Percentiles rank a stretch among this genome's conserved stretches.
These are phyloP conservation scores for Cutaneotrichosporon spelunceum DNA, from an alignment of 1,284 basidiomycete genomes.

Conservation along the genomic window DNA sequence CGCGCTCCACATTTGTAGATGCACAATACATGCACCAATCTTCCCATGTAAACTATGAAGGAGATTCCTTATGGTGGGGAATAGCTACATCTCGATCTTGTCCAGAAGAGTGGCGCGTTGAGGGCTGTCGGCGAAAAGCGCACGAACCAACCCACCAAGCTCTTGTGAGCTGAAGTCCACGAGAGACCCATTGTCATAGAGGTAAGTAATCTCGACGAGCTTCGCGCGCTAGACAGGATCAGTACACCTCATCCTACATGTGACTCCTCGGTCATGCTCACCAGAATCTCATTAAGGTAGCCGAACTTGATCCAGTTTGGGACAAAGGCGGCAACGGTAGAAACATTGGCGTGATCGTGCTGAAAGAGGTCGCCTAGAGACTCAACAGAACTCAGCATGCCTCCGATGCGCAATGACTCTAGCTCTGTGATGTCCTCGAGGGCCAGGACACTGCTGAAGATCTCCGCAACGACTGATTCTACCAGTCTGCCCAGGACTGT, in stretches of 20 bases:
- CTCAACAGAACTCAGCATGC: slow-evolving; percentile 73
- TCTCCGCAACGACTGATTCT: slow-evolving; percentile 65
- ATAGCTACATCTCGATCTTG: neutral
- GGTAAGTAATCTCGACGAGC: slow-evolving; percentile 88
- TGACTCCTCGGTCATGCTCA: slow-evolving; percentile 50
- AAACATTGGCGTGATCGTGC: slow-evolving; percentile 17
- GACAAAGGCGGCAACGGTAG: slow-evolving; percentile 58
- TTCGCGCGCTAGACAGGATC: slow-evolving; percentile 59
- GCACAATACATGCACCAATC: neutral
- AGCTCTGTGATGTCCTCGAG: slow-evolving; percentile 85
- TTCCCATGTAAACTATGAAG: too few relatives aligned
- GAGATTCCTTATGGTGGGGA: neutral
- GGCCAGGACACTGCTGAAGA: slow-evolving; percentile 71
- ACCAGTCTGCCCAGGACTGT: slow-evolving; percentile 66
- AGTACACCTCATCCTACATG: neutral
- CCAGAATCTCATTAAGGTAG: slow-evolving; percentile 83
- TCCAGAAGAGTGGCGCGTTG: slow-evolving; percentile 57
- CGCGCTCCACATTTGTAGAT: too few relatives aligned
- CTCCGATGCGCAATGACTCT: slow-evolving; percentile 78
- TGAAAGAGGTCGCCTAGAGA: slow-evolving; percentile 74
- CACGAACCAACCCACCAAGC: slow-evolving; percentile 73
- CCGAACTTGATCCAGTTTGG: slow-evolving; percentile 93
- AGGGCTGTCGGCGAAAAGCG: slow-evolving; percentile 87
- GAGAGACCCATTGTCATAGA: slow-evolving; percentile 85
- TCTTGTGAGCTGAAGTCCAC: slow-evolving; percentile 87